These are phyloP conservation scores for Ophioceras dolichostomum DNA, from an alignment of 2,329 filamentous ascomycete genomes.

Conservation along the genomic window DNA sequence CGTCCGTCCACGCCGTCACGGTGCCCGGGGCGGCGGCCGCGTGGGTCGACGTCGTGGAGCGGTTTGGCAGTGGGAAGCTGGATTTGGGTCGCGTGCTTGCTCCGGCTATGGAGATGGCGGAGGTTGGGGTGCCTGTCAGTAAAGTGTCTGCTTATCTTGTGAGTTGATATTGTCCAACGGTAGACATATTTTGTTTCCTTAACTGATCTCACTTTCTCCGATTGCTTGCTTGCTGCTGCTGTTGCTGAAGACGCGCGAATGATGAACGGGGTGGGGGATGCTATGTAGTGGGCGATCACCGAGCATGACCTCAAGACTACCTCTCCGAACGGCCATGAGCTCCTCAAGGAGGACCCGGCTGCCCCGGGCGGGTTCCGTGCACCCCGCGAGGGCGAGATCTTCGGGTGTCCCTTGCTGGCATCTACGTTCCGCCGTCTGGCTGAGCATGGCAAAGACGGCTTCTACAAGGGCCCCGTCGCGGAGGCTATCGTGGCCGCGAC, in stretches of 20 bases:
- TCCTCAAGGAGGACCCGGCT: slow-evolving; percentile 34
- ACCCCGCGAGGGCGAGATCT: slow-evolving; percentile 68
- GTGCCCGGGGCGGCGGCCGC: slow-evolving; percentile 49
- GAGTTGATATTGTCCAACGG: no score
- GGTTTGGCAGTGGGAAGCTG: slow-evolving; percentile 75
- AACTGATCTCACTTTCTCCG: no score
- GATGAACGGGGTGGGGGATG: no score
- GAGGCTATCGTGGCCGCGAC: slow-evolving; percentile 68
- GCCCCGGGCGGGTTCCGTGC: slow-evolving; percentile 57
- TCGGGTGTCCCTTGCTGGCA: slow-evolving; percentile 71
- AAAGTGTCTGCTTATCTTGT: slow-evolving; percentile 60
- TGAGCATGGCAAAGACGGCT: slow-evolving; percentile 70
- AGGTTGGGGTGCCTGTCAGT: slow-evolving; percentile 77
- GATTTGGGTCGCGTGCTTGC: slow-evolving; percentile 60
- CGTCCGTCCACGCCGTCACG: slow-evolving; percentile 66
- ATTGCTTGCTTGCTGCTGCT: no score
- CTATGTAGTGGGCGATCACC: slow-evolving; percentile 63
- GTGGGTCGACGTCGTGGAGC: slow-evolving; percentile 81
- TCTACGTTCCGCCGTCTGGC: slow-evolving; percentile 68
- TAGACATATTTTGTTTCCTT: no score
- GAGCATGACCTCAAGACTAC: slow-evolving; percentile 53
- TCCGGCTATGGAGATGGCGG: slow-evolving; percentile 73
- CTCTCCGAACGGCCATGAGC: slow-evolving; percentile 58
- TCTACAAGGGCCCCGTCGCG: slow-evolving; percentile 75
- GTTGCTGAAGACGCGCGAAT: no score